Conservation (phyloP, 495 filamentous ascomycete genomes). For the Parmelia sp. region DNA sequence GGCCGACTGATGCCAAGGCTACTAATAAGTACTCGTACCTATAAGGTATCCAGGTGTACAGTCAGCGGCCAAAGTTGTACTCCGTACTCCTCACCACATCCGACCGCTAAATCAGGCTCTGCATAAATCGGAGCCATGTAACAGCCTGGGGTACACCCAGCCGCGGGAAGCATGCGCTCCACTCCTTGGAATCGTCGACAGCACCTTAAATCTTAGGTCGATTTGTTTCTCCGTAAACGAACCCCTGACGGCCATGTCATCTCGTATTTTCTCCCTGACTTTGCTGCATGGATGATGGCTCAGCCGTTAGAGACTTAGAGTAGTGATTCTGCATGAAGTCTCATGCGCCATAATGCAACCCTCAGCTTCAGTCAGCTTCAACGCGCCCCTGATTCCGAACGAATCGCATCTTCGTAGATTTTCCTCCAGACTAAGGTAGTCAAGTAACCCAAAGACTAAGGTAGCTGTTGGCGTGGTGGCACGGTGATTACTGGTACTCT, state of each 20-base stretch:
- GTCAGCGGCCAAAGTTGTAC: not conserved
- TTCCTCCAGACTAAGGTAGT: no score
- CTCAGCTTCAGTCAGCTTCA: no score
- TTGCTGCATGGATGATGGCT: not conserved
- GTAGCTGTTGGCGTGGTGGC: no score
- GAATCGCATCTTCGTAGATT: not conserved
- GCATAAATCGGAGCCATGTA: not conserved
- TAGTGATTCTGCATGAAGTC: not conserved
- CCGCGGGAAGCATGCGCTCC: not conserved
- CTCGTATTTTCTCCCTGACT: not conserved
- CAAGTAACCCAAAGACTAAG: no score
- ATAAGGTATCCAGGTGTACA: no score
- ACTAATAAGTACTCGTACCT: no score
- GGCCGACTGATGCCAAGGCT: not conserved
- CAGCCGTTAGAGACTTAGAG: not conserved
- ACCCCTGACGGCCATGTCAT: no score
- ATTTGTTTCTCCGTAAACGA: no score
- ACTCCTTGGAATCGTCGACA: not conserved
- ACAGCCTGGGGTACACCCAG: not conserved
- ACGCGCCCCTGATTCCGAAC: not conserved
- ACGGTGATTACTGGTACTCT: no score
- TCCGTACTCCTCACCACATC: not conserved
- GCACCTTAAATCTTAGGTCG: no score
- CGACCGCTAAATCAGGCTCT: not conserved
- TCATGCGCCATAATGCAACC: not conserved